These are phyloP conservation scores for Aleurites moluccanus DNA, from an alignment of 441 rosid species.

Conservation along the genomic window DNA sequence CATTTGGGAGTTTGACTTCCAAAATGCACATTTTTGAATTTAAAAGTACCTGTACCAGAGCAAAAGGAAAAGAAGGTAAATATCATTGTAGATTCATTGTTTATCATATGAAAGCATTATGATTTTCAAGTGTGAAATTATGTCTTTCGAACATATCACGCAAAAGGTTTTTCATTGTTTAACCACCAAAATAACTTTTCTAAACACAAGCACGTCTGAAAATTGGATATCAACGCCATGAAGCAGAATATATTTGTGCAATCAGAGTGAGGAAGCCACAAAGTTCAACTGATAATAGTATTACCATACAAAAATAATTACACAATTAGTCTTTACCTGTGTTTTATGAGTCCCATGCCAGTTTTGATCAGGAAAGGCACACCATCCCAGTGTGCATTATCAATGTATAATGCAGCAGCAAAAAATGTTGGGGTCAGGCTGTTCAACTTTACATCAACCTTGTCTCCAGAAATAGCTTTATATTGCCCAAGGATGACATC, in stretches of 20 bases:
- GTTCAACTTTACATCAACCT: conserved; percentile 38
- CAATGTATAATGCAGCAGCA: conserved; percentile 71
- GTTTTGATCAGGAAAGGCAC: conserved; percentile 75
- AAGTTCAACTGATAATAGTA: not conserved
- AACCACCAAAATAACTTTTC: not conserved
- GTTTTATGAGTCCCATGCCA: conserved; percentile 77
- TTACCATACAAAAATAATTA: not conserved
- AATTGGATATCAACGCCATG: not conserved
- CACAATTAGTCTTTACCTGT: conserved; percentile 42
- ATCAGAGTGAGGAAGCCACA: not conserved
- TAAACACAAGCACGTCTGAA: not conserved
- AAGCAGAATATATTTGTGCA: not conserved
- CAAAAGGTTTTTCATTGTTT: not conserved
- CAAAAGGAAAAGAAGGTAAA: not conserved
- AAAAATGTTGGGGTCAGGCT: conserved; percentile 65
- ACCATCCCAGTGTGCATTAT: conserved; percentile 92
- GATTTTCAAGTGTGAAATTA: not conserved
- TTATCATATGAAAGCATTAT: not conserved
- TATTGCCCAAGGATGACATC: conserved; percentile 79
- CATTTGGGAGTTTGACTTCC: not conserved
- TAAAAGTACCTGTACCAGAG: not conserved
- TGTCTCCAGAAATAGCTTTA: conserved; percentile 47
- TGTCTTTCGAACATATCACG: not conserved
- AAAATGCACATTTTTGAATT: not conserved
- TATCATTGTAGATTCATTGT: not conserved